Evolutionary conservation across 108 stramenopile genomes (phyloP).

Genomic region (Nannochloropsis salina): DNA sequence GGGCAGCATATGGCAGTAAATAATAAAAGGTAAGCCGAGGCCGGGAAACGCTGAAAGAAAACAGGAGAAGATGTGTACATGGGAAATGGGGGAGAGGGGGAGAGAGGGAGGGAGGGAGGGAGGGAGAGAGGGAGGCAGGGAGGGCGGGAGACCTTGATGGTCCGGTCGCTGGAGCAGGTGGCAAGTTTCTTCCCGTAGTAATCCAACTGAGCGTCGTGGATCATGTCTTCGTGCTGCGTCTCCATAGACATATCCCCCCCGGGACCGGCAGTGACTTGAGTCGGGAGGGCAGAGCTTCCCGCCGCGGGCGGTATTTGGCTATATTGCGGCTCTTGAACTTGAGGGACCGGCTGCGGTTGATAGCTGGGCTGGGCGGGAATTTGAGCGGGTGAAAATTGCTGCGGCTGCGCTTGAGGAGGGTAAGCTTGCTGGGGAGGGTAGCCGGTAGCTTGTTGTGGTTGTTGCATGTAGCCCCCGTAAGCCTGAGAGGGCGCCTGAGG

Average conservation of each 20-base stretch:
- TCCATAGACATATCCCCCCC: conserved; percentile 40
- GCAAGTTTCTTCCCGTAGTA: conserved; percentile 58
- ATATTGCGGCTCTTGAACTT: not conserved
- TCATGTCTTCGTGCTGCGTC: conserved; percentile 55
- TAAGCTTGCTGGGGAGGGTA: not conserved
- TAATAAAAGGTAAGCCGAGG: no score
- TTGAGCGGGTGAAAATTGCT: not conserved
- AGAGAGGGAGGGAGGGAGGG: no score
- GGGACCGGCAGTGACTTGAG: not conserved
- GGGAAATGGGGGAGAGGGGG: no score
- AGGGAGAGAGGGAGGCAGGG: not conserved
- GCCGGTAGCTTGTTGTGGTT: not conserved
- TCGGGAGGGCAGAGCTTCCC: not conserved
- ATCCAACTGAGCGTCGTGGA: conserved; percentile 59
- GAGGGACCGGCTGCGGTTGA: not conserved
- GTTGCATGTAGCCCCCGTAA: not conserved
- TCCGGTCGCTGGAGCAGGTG: conserved; percentile 45
- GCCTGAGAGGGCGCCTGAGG: not conserved
- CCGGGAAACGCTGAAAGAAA: no score
- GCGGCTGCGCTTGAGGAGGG: not conserved
- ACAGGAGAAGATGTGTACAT: no score
- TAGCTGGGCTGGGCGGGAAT: not conserved
- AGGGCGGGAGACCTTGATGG: conserved; percentile 28
- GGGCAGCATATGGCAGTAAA: no score
- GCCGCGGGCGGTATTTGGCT: not conserved